These are phyloP conservation scores for Tricholoma furcatifolium DNA, from an alignment of 768 basidiomycete species.

Conservation along the genomic window DNA sequence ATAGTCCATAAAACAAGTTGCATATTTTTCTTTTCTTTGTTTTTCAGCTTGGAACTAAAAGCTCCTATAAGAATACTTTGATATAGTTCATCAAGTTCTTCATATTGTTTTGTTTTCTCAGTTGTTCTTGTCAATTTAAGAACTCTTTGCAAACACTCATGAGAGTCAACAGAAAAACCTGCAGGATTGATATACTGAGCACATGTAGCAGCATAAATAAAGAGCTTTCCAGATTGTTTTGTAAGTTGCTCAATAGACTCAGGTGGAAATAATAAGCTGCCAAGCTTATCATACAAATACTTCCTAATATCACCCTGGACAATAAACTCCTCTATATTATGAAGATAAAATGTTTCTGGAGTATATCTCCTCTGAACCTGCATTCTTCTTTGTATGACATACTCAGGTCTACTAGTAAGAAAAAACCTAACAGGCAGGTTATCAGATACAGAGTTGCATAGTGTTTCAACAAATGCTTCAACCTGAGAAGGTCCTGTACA, in stretches of 20 bases:
- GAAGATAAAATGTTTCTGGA: constrained; percentile 4
- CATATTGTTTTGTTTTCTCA: background rate
- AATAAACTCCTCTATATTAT: constrained; percentile 13
- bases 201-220: constrained; percentile 16
- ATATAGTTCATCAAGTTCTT: background rate
- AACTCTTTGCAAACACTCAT: background rate
- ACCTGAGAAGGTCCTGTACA: constrained; percentile 6
- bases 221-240: constrained; percentile 8
- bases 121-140: background rate
- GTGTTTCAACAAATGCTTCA: background rate
- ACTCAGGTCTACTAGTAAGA: background rate
- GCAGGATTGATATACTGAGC: constrained; percentile 7
- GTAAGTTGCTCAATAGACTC: background rate
- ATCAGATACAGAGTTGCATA: background rate
- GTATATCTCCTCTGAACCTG: background rate
- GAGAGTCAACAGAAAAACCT: background rate
- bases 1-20: background rate
- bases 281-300: background rate
- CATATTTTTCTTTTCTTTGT: background rate
- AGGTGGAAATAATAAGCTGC: background rate
- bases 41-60: background rate
- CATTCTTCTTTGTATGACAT: background rate
- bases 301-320: constrained; percentile 9
- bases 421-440: background rate
- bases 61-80: background rate